phyloP scores from a whole-genome alignment of 495 filamentous ascomycete species.

The Durotheca rogersii region DNA sequence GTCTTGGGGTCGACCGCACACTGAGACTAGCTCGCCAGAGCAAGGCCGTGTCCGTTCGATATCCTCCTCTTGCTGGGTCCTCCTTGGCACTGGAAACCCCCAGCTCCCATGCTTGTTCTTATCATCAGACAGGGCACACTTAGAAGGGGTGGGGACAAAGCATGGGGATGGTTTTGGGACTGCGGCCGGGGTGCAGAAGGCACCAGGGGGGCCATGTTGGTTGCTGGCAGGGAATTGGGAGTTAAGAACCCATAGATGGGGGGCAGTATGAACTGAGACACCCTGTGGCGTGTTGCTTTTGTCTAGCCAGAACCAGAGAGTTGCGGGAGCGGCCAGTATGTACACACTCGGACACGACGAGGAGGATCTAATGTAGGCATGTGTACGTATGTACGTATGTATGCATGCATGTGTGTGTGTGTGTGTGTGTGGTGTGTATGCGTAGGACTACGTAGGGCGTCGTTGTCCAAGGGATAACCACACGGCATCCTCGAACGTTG shows the following conservation, averaged over 20 bases:
- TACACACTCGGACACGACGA: too few species aligned
- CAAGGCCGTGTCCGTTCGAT: constrained; percentile 29
- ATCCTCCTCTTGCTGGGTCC: constrained; percentile 15
- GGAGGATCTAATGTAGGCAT: too few species aligned
- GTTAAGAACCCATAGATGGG: constrained; percentile 31
- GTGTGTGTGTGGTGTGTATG: too few species aligned
- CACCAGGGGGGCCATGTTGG: constrained; percentile 31
- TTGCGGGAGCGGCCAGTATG: constrained; percentile 26
- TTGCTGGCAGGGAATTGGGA: constrained; percentile 36
- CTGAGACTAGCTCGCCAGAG: constrained; percentile 18
- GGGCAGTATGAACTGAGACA: constrained; percentile 29
- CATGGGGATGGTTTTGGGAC: constrained; percentile 36
- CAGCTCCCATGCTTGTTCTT: constrained; percentile 35
- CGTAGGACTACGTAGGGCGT: too few species aligned
- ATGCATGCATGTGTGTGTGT: too few species aligned
- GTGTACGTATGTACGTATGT: too few species aligned
- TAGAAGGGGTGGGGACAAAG: constrained; percentile 31
- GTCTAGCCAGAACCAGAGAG: constrained; percentile 23
- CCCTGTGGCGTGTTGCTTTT: constrained; percentile 28
- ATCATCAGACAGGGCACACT: constrained; percentile 32
- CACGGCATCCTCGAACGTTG: constrained; percentile 20
- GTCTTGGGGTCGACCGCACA: constrained; percentile 14
- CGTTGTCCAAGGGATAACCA: constrained; percentile 18
- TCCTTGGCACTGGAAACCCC: constrained; percentile 28
- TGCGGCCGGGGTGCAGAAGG: constrained; percentile 37